Evolutionary conservation across 1,139 yeast genomes (phyloP).

Genomic region (Saccharomyces hybrid): DNA sequence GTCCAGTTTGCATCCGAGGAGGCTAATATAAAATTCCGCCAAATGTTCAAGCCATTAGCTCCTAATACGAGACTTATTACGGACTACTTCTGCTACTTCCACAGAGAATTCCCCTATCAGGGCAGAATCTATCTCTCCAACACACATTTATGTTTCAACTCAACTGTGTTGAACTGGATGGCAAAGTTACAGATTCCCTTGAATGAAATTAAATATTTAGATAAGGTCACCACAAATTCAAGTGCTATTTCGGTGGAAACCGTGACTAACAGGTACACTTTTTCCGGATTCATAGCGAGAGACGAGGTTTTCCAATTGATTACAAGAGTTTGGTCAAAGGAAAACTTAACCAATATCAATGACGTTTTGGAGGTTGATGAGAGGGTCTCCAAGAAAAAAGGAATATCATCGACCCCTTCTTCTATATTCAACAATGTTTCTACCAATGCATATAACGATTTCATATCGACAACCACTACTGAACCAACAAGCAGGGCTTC

Average conservation of each 20-base stretch:
- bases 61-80: conserved; percentile 65
- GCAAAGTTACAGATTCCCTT: conserved; percentile 70
- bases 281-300: conserved; percentile 82
- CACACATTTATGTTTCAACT: conserved; percentile 73
- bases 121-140: conserved; percentile 83
- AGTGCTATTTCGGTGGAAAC: conserved; percentile 81
- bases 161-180: conserved; percentile 87
- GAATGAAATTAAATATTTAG: conserved; percentile 64
- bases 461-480: conserved; percentile 3
- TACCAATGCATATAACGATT: conserved; percentile 6
- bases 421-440: neutral
- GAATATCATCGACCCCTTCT: neutral
- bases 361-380: neutral
- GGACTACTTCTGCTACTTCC: conserved; percentile 84
- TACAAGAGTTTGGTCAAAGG: conserved; percentile 45
- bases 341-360: conserved; percentile 9
- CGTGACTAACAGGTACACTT: conserved; percentile 51
- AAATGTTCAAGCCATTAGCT: conserved; percentile 62
- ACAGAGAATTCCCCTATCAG: conserved; percentile 77
- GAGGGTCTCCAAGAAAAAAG: conserved; percentile 1
- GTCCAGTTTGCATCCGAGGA: conserved; percentile 53
- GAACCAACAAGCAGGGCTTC: conserved; percentile 15
- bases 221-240: conserved; percentile 79
- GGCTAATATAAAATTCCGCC: conserved; percentile 73
- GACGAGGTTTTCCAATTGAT: conserved; percentile 70